Conservation (phyloP, 345 rosid species). For the Gynandropsis gynandra region DNA sequence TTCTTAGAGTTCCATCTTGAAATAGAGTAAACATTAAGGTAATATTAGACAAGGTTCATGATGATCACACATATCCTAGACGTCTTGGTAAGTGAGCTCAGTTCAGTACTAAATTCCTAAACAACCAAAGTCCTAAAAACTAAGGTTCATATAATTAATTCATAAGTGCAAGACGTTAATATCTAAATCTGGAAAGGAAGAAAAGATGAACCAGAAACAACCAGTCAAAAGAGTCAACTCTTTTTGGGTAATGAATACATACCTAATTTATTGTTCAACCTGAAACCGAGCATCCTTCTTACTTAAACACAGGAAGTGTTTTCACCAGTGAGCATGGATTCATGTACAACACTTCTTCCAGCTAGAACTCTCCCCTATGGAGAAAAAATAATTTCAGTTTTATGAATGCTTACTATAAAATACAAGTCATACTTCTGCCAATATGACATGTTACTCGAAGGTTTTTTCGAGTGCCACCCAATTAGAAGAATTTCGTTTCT, state of each 20-base stretch:
- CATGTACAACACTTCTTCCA: conserved; percentile 95
- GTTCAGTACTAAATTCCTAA: conserved; percentile 1
- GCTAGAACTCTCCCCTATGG: conserved; percentile 75
- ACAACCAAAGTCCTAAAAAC: background rate
- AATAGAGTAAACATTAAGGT: conserved; percentile 21
- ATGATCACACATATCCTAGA: conserved; percentile 1
- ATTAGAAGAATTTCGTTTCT: too few species aligned
- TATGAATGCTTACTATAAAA: conserved; percentile 8
- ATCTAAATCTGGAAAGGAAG: background rate
- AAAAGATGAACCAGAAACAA: background rate
- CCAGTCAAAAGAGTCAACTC: background rate
- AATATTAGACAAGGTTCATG: background rate
- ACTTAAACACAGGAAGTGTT: conserved; percentile 89
- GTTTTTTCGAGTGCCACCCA: too few species aligned
- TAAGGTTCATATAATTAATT: background rate
- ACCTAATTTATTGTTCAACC: conserved; percentile 97
- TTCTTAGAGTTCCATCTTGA: conserved; percentile 93
- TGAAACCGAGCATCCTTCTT: conserved; percentile 60
- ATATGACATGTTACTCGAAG: too few species aligned
- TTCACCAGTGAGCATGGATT: conserved; percentile 98
- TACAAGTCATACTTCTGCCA: too few species aligned
- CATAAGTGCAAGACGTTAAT: background rate
- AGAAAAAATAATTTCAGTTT: conserved; percentile 16
- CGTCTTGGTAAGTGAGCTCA: conserved; percentile 1
- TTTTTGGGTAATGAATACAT: conserved; percentile 19